Evolutionary conservation across 768 basidiomycete species (phyloP).

Genomic region (Termitomyces sp.): DNA sequence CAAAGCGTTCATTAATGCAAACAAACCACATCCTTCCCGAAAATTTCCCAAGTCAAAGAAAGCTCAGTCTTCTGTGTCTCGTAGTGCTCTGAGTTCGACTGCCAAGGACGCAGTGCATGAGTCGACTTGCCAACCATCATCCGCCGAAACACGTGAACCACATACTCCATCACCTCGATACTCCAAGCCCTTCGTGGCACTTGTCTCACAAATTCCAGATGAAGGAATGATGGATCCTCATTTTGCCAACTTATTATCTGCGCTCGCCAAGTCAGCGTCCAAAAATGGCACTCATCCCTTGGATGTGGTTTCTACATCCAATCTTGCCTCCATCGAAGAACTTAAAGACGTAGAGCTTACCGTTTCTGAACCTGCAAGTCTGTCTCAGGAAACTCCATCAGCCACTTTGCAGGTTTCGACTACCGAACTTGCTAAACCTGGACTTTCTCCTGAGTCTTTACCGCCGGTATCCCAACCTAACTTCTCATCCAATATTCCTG

Average conservation of each 20-base stretch:
- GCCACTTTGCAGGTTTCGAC: too few relatives aligned
- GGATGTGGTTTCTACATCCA: neutral
- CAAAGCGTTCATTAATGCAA: slow-evolving; percentile 65
- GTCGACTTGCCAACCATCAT: slow-evolving; percentile 67
- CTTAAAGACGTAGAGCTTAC: neutral
- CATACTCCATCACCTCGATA: slow-evolving; percentile 64
- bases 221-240: slow-evolving; percentile 57
- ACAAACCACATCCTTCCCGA: slow-evolving; percentile 50
- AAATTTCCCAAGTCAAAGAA: slow-evolving; percentile 31
- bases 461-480: neutral
- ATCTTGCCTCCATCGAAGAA: neutral
- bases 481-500: neutral
- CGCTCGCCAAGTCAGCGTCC: slow-evolving; percentile 55
- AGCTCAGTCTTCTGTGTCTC: slow-evolving; percentile 6
- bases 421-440: neutral
- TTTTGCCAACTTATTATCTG: slow-evolving; percentile 63
- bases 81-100: neutral
- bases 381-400: neutral
- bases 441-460: neutral
- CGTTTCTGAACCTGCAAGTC: neutral
- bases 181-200: slow-evolving; percentile 36
- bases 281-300: slow-evolving; percentile 1
- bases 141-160: slow-evolving; percentile 55
- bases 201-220: slow-evolving; percentile 30
- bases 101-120: slow-evolving; percentile 45